Percentiles rank a stretch among this genome's conserved stretches.
Conservation (phyloP, 768 basidiomycete genomes). For the Dentipellis fragilis region DNA sequence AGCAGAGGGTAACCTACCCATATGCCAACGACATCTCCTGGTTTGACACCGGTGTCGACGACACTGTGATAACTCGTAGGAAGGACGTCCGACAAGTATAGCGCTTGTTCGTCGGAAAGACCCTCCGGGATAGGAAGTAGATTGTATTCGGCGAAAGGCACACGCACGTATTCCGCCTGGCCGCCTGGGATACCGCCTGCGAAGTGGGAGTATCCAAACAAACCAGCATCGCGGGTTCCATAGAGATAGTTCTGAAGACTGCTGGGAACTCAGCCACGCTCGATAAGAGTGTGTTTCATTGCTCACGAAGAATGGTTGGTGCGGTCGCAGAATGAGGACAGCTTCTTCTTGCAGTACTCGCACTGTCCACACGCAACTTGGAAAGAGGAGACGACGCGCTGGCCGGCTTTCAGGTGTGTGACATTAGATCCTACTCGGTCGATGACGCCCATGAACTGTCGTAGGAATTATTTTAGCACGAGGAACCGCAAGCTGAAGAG, state of each 20-base stretch:
- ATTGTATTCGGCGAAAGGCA: conserved; percentile 66
- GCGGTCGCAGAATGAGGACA: conserved; percentile 64
- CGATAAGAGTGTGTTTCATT: background rate
- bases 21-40: conserved; percentile 61
- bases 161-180: conserved; percentile 67
- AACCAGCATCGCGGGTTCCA: conserved; percentile 58
- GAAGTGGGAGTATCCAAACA: conserved; percentile 66
- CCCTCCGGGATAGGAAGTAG: conserved; percentile 57
- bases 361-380: conserved; percentile 70
- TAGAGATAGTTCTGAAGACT: conserved; percentile 51
- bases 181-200: conserved; percentile 68
- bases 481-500: background rate
- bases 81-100: conserved; percentile 53
- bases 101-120: conserved; percentile 51
- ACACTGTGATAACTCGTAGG: conserved; percentile 69
- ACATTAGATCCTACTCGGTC: conserved; percentile 58
- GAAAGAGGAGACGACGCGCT: conserved; percentile 37
- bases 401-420: conserved; percentile 40
- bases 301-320: conserved; percentile 56
- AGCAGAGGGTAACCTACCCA: conserved; percentile 41
- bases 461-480: background rate
- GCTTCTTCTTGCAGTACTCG: conserved; percentile 61
- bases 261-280: background rate
- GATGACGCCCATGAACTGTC: conserved; percentile 59
- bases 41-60: conserved; percentile 60